These are phyloP conservation scores for Clarireedia monteithiana DNA, from an alignment of 2,329 filamentous ascomycete species.

Conservation along the genomic window DNA sequence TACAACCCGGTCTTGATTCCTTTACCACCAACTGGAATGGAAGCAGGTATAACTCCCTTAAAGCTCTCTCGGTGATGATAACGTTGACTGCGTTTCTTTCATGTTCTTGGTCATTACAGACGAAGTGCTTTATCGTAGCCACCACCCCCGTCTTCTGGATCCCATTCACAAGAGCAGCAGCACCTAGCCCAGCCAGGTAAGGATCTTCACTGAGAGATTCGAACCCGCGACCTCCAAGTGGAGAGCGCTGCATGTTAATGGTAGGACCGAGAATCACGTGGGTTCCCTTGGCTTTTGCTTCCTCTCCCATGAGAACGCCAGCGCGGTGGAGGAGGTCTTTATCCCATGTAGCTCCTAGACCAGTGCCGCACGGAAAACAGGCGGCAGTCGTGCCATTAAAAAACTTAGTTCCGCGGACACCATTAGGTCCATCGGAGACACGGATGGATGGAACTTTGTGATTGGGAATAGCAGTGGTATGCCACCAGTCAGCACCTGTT, in stretches of 20 bases:
- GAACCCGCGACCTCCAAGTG: slow-evolving; percentile 52
- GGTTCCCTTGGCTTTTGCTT: slow-evolving; percentile 57
- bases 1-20: slow-evolving; percentile 41
- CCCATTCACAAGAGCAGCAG: slow-evolving; percentile 45
- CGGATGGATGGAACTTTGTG: slow-evolving; percentile 29
- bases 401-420: slow-evolving; percentile 28
- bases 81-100: slow-evolving; percentile 47
- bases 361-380: slow-evolving; percentile 37
- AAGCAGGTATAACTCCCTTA: slow-evolving; percentile 51
- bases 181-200: slow-evolving; percentile 46
- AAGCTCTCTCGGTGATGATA: slow-evolving; percentile 46
- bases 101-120: slow-evolving; percentile 55
- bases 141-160: slow-evolving; percentile 49
- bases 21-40: slow-evolving; percentile 50
- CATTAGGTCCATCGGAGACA: slow-evolving; percentile 31
- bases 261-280: slow-evolving; percentile 54
- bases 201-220: slow-evolving; percentile 53
- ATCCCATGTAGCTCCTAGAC: slow-evolving; percentile 58
- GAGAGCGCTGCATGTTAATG: slow-evolving; percentile 54
- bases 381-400: slow-evolving; percentile 36
- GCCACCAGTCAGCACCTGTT: slow-evolving; percentile 29
- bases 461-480: slow-evolving; percentile 26
- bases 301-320: slow-evolving; percentile 57
- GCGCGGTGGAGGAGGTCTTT: slow-evolving; percentile 52
- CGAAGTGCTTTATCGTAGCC: slow-evolving; percentile 53